Evolutionary conservation across 208 protist species (phyloP), one percentile per base, ranked within the genome.

Genomic region (Sergeia podlipaevii): DNA sequence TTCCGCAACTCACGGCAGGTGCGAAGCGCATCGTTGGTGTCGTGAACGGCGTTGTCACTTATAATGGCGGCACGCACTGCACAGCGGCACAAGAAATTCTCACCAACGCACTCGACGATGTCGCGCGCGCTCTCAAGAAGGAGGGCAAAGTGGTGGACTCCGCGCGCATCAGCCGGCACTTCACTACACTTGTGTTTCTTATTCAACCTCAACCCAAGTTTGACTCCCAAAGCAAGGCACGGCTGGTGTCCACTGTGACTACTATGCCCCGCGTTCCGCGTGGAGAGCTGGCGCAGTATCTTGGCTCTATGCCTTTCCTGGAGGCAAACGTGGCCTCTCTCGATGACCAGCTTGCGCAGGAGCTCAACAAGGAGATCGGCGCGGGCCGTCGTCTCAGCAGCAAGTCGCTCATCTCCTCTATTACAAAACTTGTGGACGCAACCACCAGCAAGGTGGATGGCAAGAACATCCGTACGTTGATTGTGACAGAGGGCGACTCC

Each of bases 221-320:
- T 77, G 98, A 99, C 73, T 98, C 97, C 32, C 98, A 99, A 82
- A 99, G 97, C 43, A 99, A 99, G 76, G 97, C 98, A 39, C 91
- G 89, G 5, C 89, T 99, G 44, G 98, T 93, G 0, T 97, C 94
- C 18, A 45, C 72, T 2, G 74, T 83, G 29, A 77, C 63, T 6
- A n/a, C n/a, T n/a, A 86, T 94, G 78, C 83, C 88, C 28, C 70
- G 82, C 11, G 80, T 89, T 21, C 75, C 85, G 13, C 98, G 98
- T 44, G 51, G 61, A 7, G 93, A 96, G 5, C 89, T 97, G 15
- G 85, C 92, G 52, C 51, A 87, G 43, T 93, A 92, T 66, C 70
- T 95, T 10, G 50, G 70, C 17, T 52, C 56, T 36, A 92, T 97
- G 80, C 83, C 85, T 1, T 93, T 91, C 44, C 70, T 92, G 26